Evolutionary conservation across 768 basidiomycete species (phyloP), one percentile per base, ranked within the genome.

Genomic region (Termitomyces heimii): DNA sequence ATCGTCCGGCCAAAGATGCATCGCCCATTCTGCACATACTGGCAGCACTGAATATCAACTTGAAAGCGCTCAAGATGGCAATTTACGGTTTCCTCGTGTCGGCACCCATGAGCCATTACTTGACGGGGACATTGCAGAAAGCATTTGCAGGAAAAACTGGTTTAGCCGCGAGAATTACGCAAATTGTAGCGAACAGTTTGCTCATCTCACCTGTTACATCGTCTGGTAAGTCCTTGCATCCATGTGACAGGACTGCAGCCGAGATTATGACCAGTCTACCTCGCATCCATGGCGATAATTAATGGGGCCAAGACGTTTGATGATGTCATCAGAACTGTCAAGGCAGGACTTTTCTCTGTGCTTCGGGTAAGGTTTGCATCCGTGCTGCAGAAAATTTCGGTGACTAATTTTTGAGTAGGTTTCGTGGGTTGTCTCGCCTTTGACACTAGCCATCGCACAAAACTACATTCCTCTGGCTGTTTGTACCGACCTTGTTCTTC

Each of bases 61-160:
- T 74, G 59, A 88, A 85, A 64, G 89, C 93, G 7, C 55, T 89
- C 64, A 92, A 94, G 71, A 92, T 94, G 86, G 88, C 83, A 0
- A 50, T 87, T 22, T 94, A 92, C 66, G 93, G 93, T 58, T 84
- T 89, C 73, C 77, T 88, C 62, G 79, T 95, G 40, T 91, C 91
- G 13, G 93, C 92, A 6, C 93, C 93, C 0, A 68, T 95, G 31
- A 79, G 84, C 42, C 93, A 95, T 66, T 71, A 79, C 68, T 83
- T 94, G 59, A 81, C 91, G 20, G 84, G 86, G 54, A 63, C 77
- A 40, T 71, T 94, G 57, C 91, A 94, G 71, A 86, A 79, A 64
- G 79, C 79, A 14, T 94, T 95, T 66, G 82, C 83, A 0, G 92
- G 92, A 39, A 88, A 78, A 73, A 84, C 83, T 20, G 79, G 84